Percentiles rank a stretch among this genome's conserved stretches.
phyloP scores from a whole-genome alignment of 148 eudicot genomes.

The Silene conica region DNA sequence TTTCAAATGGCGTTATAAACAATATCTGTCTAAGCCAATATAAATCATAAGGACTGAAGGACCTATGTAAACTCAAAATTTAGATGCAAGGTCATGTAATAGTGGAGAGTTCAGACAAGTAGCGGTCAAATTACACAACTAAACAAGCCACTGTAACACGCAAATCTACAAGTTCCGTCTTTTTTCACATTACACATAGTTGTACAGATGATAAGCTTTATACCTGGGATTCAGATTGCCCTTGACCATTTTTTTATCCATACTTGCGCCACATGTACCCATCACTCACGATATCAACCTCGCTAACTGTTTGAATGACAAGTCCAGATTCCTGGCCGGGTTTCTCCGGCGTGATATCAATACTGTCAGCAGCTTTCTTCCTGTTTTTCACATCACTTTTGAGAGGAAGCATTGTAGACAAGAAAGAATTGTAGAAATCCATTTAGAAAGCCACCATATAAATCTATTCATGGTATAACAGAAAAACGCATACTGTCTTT shows the following conservation, averaged over 20 bases:
- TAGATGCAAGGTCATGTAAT: no score
- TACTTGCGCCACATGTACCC: no score
- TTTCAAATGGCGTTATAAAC: no score
- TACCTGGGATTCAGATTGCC: slow-evolving; percentile 96
- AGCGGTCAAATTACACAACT: neutral
- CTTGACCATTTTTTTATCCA: slow-evolving; percentile 81
- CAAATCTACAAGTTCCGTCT: neutral
- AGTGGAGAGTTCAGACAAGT: neutral
- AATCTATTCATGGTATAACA: neutral
- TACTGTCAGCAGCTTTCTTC: no score
- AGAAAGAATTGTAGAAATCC: neutral
- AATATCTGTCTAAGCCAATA: no score
- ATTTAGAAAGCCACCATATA: slow-evolving; percentile 1
- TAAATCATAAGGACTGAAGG: no score
- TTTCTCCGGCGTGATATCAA: no score
- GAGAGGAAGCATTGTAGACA: neutral
- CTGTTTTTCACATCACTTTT: neutral
- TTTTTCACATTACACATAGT: neutral
- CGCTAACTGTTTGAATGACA: no score
- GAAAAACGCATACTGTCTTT: slow-evolving; percentile 54
- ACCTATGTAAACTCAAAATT: no score
- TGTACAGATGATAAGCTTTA: slow-evolving; percentile 3
- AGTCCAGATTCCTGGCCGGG: no score
- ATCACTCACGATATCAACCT: no score
- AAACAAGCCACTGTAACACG: neutral